These are phyloP conservation scores for Elaeagnus macrophylla DNA, from an alignment of 306 rosid species.

Conservation along the genomic window DNA sequence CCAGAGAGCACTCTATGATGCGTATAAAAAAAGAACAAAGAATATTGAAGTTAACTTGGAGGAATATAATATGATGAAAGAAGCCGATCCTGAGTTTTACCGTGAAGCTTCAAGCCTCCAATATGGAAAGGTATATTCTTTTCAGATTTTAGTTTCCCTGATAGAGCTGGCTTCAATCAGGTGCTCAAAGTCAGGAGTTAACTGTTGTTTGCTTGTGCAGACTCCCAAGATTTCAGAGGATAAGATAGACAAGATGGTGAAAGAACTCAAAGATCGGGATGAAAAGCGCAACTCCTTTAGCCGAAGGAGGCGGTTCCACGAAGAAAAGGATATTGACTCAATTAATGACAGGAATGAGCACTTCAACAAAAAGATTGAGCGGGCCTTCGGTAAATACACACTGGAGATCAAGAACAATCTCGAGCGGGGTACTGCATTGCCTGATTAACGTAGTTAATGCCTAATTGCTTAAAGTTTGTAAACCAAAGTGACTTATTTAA, in stretches of 20 bases:
- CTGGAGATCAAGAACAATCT: constrained; percentile 97
- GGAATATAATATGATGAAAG: constrained; percentile 88
- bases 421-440: constrained; percentile 96
- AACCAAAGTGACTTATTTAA: no score
- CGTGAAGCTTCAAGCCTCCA: constrained; percentile 98
- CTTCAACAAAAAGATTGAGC: constrained; percentile 94
- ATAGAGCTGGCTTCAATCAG: constrained; percentile 3
- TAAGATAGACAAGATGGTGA: constrained; percentile 86
- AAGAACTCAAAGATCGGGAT: constrained; percentile 78
- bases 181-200: constrained; percentile 5
- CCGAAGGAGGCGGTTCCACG: constrained; percentile 78
- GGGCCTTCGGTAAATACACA: constrained; percentile 96
- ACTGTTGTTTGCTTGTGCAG: constrained; percentile 31
- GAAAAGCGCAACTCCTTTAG: constrained; percentile 76
- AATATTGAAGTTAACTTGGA: constrained; percentile 61
- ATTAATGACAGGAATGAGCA: constrained; percentile 97
- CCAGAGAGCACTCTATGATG: constrained; percentile 79
- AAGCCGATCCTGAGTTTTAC: constrained; percentile 94
- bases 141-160: constrained; percentile 3
- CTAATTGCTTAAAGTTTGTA: no score
- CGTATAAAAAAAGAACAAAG: constrained; percentile 81
- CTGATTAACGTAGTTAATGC: constrained; percentile 41
- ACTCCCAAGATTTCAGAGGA: constrained; percentile 73
- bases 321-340: constrained; percentile 95
- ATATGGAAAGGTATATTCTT: constrained; percentile 68